A percentile compares a stretch with the other conserved stretches of the same genome.
These are phyloP conservation scores for Casuarina cunninghamiana DNA, from an alignment of 306 rosid genomes.

Conservation along the genomic window DNA sequence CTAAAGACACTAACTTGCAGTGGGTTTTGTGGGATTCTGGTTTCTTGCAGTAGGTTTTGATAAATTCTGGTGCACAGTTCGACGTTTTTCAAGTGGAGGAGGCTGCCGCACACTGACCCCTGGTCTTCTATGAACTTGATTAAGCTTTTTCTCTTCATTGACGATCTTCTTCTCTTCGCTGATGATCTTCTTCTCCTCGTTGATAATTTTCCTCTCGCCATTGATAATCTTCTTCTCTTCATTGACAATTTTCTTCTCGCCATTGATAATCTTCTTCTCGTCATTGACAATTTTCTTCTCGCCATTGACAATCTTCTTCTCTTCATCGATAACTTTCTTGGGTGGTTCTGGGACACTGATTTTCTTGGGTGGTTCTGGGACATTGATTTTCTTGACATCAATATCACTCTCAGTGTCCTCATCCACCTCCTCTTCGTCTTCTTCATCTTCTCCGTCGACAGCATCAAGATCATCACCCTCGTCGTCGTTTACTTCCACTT, in stretches of 20 bases:
- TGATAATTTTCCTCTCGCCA: constrained; percentile 27
- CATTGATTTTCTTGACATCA: constrained; percentile 63
- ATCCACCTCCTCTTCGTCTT: constrained; percentile 19
- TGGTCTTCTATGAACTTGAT: constrained; percentile 38
- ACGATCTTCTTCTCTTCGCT: constrained; percentile 33
- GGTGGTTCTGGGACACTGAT: constrained; percentile 40
- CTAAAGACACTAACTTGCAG: constrained; percentile 39
- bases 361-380: constrained; percentile 50
- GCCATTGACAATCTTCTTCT: constrained; percentile 27
- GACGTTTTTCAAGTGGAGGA: constrained; percentile 46
- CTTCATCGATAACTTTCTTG: constrained; percentile 28
- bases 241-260: constrained; percentile 18
- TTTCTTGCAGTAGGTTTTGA: constrained; percentile 41
- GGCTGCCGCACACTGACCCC: constrained; percentile 37
- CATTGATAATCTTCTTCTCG: constrained; percentile 21
- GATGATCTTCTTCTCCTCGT: not conserved
- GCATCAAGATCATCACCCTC: constrained; percentile 17
- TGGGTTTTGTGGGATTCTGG: constrained; percentile 36
- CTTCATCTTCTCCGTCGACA: constrained; percentile 28
- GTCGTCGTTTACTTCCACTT: constrained; percentile 24
- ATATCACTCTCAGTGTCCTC: constrained; percentile 43
- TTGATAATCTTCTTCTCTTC: constrained; percentile 34
- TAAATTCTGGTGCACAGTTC: constrained; percentile 32
- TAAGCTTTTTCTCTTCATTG: constrained; percentile 28
- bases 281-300: constrained; percentile 25